Conservation (phyloP, 2,329 filamentous ascomycete species). For the Raffaelea arxii region DNA sequence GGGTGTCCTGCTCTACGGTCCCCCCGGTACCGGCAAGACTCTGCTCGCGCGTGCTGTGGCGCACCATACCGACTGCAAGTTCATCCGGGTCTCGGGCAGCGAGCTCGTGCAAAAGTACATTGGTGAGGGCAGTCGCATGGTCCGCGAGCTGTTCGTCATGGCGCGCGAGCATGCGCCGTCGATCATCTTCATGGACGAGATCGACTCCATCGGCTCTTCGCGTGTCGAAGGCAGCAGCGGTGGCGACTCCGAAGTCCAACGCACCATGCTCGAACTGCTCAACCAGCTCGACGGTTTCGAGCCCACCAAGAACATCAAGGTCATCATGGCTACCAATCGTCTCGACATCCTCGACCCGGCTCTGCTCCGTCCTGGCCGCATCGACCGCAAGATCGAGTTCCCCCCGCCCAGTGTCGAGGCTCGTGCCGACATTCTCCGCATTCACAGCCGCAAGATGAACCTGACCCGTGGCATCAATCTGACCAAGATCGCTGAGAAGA, state of each 20-base stretch:
- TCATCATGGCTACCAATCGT: constrained; percentile 99
- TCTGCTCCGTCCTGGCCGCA: constrained; percentile 87
- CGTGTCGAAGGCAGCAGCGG: constrained; percentile 92
- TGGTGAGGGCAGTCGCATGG: constrained; percentile 95
- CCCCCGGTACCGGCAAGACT: constrained; percentile 95
- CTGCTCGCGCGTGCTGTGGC: constrained; percentile 89
- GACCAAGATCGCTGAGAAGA: constrained; percentile 98
- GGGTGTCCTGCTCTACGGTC: constrained; percentile 91
- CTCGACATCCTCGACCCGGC: constrained; percentile 95
- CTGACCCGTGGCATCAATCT: constrained; percentile 94
- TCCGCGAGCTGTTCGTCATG: constrained; percentile 98
- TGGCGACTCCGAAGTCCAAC: constrained; percentile 94
- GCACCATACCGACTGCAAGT: constrained; percentile 98
- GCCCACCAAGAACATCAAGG: constrained; percentile 99
- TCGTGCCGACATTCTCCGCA: constrained; percentile 91
- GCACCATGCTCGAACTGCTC: constrained; percentile 95
- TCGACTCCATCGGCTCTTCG: constrained; percentile 95
- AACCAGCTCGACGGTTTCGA: constrained; percentile 99
- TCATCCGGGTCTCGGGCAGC: constrained; percentile 92
- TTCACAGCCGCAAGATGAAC: constrained; percentile 98
- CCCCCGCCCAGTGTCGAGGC: constrained; percentile 94
- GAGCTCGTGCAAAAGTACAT: constrained; percentile 99
- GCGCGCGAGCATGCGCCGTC: constrained; percentile 93
- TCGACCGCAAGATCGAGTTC: constrained; percentile 98
- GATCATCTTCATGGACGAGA: constrained; percentile 99